phyloP scores from a whole-genome alignment of 768 basidiomycete genomes.

The Hericium erinaceus region DNA sequence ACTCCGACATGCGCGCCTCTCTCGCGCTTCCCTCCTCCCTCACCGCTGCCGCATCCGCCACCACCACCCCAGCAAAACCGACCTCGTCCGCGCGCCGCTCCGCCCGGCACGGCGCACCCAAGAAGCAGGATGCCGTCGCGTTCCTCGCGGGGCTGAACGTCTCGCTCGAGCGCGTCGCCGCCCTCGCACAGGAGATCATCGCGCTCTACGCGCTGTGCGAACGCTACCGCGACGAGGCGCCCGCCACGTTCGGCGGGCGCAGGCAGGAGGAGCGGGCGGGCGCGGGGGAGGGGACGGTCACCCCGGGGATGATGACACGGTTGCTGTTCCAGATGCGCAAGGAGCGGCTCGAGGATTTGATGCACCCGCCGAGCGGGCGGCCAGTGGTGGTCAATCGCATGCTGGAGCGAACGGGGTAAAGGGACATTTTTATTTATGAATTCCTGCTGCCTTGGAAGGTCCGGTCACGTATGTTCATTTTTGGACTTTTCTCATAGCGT shows the following conservation, averaged over 20 bases:
- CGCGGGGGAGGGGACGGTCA: constrained; percentile 29
- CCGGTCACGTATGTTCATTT: no score
- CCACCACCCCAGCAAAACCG: constrained; percentile 1
- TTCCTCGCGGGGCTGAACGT: constrained; percentile 87
- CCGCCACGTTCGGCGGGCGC: constrained; percentile 19
- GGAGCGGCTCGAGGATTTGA: constrained; percentile 45
- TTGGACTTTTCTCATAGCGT: no score
- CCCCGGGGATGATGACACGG: constrained; percentile 46
- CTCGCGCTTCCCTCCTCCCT: constrained; percentile 27
- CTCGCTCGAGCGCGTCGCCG: constrained; percentile 69
- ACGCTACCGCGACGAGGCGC: constrained; percentile 59
- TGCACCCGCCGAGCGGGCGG: constrained; percentile 38
- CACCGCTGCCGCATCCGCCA: constrained; percentile 15
- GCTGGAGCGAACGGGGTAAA: constrained; percentile 56
- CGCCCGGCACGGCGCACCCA: constrained; percentile 29
- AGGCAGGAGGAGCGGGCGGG: constrained; percentile 16
- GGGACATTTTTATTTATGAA: not conserved
- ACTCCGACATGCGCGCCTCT: constrained; percentile 43
- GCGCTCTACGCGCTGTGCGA: constrained; percentile 87
- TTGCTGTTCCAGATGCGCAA: constrained; percentile 64
- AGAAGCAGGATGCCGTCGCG: constrained; percentile 59
- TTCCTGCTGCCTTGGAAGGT: no score
- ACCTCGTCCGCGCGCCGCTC: constrained; percentile 36
- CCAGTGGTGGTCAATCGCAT: constrained; percentile 60
- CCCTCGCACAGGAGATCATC: constrained; percentile 86